Evolutionary conservation across 768 basidiomycete genomes (phyloP).

Genomic region (Solioccasus polychromus): DNA sequence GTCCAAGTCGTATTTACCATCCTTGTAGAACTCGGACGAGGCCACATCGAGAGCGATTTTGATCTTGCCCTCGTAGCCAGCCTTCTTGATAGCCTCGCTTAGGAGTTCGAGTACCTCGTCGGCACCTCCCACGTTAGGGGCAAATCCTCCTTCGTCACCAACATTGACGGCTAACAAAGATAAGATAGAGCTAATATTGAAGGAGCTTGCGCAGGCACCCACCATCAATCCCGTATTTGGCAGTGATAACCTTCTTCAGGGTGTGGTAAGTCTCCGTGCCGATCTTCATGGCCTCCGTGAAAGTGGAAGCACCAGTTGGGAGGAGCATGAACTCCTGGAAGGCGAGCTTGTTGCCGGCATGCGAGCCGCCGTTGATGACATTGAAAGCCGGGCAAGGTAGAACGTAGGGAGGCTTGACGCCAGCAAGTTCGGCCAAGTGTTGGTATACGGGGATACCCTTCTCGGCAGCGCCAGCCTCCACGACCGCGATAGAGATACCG

Average conservation of each 20-base stretch:
- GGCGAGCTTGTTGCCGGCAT: slow-evolving; percentile 98
- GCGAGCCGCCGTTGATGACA: slow-evolving; percentile 99
- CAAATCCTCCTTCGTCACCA: slow-evolving; percentile 99
- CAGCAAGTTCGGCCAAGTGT: slow-evolving; percentile 94
- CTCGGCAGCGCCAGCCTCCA: slow-evolving; percentile 91
- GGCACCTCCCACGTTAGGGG: slow-evolving; percentile 95
- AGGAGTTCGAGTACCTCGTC: slow-evolving; percentile 97
- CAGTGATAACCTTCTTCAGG: slow-evolving; percentile 97
- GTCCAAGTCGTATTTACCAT: slow-evolving; percentile 98
- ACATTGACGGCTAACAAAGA: slow-evolving; percentile 83
- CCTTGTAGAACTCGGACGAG: slow-evolving; percentile 99
- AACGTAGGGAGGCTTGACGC: slow-evolving; percentile 89
- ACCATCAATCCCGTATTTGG: slow-evolving; percentile 99
- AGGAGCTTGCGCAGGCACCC: slow-evolving; percentile 22
- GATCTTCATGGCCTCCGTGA: slow-evolving; percentile 98
- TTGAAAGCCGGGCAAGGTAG: slow-evolving; percentile 95
- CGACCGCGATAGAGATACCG: slow-evolving; percentile 94
- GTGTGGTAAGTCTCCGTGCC: slow-evolving; percentile 98
- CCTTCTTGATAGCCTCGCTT: slow-evolving; percentile 94
- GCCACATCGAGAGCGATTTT: slow-evolving; percentile 98
- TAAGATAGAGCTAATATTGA: slow-evolving; percentile 1
- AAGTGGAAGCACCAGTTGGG: slow-evolving; percentile 86
- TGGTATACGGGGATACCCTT: slow-evolving; percentile 95
- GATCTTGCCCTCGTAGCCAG: slow-evolving; percentile 97
- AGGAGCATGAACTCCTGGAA: slow-evolving; percentile 99